phyloP scores from a whole-genome alignment of 169 alveolate genomes.

The Plasmodium gaboni region DNA sequence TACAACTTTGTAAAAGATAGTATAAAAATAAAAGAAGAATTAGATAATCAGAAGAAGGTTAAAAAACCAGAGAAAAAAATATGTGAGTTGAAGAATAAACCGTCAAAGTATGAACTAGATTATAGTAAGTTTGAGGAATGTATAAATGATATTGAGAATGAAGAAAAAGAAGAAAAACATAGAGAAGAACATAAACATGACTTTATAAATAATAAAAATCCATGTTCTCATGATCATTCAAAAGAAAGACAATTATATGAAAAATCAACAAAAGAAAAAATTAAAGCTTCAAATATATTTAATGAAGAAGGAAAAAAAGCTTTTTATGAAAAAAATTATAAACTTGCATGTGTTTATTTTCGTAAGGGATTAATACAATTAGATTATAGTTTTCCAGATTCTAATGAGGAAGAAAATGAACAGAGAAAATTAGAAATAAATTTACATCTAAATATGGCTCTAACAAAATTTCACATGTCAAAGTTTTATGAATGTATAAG shows the following conservation, averaged over 20 bases:
- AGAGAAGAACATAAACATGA: constrained; percentile 27
- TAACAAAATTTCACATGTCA: constrained; percentile 67
- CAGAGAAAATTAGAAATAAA: constrained; percentile 53
- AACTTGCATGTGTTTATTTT: constrained; percentile 74
- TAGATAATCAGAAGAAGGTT: constrained; percentile 10
- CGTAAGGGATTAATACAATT: constrained; percentile 74
- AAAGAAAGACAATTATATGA: constrained; percentile 77
- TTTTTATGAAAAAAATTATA: constrained; percentile 70
- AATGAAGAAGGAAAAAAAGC: constrained; percentile 74
- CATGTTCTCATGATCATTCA: constrained; percentile 74
- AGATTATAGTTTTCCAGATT: constrained; percentile 68
- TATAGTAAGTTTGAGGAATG: constrained; percentile 68
- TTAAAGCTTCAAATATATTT: constrained; percentile 59
- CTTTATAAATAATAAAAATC: constrained; percentile 24
- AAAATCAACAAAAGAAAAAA: constrained; percentile 53
- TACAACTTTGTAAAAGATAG: constrained; percentile 69
- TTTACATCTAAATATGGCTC: constrained; percentile 63
- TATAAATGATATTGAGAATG: constrained; percentile 57
- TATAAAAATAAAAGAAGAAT: constrained; percentile 75
- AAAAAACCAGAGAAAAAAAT: constrained; percentile 17
- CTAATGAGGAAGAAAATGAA: constrained; percentile 26
- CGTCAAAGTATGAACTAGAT: constrained; percentile 44
- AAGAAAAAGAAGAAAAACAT: constrained; percentile 45
- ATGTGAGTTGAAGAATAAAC: background rate
- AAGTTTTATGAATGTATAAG: constrained; percentile 60